Evolutionary conservation across 2,329 filamentous ascomycete species (phyloP).

Genomic region (Knufia fluminis): DNA sequence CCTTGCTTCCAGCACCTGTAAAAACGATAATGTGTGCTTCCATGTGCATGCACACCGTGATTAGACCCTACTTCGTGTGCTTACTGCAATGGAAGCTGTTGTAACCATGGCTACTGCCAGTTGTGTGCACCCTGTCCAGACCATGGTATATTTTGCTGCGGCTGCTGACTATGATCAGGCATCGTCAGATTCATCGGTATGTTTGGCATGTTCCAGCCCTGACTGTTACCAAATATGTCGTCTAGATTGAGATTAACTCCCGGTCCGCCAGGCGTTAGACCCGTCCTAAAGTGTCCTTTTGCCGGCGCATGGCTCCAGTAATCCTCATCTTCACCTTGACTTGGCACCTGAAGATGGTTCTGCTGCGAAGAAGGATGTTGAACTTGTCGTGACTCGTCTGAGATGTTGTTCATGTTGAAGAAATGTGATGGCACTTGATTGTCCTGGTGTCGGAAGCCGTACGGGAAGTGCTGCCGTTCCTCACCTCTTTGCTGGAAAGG

Average conservation of each 20-base stretch:
- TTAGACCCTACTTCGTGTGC: too few species aligned
- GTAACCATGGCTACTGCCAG: constrained; percentile 4
- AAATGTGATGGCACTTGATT: neutral
- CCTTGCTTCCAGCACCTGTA: neutral
- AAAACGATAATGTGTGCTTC: too few species aligned
- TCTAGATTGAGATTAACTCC: constrained; percentile 13
- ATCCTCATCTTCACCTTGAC: constrained; percentile 11
- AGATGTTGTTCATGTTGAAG: neutral
- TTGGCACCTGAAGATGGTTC: neutral
- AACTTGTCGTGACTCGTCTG: neutral
- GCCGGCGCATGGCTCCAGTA: constrained; percentile 15
- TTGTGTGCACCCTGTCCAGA: neutral
- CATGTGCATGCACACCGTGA: too few species aligned
- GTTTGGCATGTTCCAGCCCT: constrained; percentile 10
- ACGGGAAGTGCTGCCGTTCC: neutral
- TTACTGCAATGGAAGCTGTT: too few species aligned
- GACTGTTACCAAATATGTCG: constrained; percentile 15
- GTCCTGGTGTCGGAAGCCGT: neutral
- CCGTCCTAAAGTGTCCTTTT: constrained; percentile 9
- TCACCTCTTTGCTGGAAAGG: neutral
- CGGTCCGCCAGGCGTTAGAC: constrained; percentile 9
- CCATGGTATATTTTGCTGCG: neutral
- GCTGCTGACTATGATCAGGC: neutral
- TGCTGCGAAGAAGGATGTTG: neutral
- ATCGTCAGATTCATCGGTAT: constrained; percentile 1